phyloP scores from a whole-genome alignment of 805 yeast species.

The Kazachstania kunashirensis region DNA sequence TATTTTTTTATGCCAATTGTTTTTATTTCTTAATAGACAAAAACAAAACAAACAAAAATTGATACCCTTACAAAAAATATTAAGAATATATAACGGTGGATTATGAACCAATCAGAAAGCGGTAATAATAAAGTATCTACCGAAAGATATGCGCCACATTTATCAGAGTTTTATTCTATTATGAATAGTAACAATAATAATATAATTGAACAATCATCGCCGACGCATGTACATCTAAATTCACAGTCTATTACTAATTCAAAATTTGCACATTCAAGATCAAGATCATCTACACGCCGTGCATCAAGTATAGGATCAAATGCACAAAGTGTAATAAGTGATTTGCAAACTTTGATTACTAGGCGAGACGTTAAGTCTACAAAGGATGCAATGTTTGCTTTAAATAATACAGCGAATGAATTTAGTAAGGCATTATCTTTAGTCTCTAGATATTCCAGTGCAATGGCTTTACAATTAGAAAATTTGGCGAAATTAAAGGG shows the following conservation, averaged over 20 bases:
- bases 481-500: constrained; percentile 54
- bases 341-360: constrained; percentile 51
- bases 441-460: constrained; percentile 49
- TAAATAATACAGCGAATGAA: constrained; percentile 37
- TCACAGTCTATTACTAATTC: neutral
- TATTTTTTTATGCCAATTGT: too few species aligned
- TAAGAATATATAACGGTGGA: too few species aligned
- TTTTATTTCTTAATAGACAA: too few species aligned
- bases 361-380: constrained; percentile 48
- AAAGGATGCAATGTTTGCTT: constrained; percentile 39
- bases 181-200: constrained; percentile 29
- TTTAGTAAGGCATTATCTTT: constrained; percentile 34
- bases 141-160: constrained; percentile 36
- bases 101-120: too few species aligned
- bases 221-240: too few species aligned
- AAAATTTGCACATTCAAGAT: neutral
- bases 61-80: too few species aligned
- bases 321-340: constrained; percentile 38
- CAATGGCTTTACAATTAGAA: constrained; percentile 64
- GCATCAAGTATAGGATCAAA: constrained; percentile 36
- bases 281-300: constrained; percentile 8
- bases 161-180: constrained; percentile 50
- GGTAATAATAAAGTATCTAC: too few species aligned
- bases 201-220: neutral
- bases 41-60: too few species aligned